Percentiles rank a stretch among this genome's conserved stretches.
Evolutionary conservation across 768 basidiomycete genomes (phyloP).

Genomic region (Suillus clintonianus): DNA sequence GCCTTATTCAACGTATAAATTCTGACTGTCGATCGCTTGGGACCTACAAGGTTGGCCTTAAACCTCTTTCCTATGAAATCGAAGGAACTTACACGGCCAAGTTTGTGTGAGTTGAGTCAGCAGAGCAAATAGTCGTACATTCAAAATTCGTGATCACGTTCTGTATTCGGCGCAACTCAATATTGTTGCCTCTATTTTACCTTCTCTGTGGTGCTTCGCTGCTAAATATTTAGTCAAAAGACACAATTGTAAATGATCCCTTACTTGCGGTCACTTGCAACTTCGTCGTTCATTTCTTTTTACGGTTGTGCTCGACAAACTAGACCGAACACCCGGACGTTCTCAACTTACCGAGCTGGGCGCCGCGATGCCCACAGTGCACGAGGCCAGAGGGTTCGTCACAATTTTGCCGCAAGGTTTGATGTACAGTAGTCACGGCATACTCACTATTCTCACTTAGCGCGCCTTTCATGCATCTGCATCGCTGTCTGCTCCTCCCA

Average conservation of each 20-base stretch:
- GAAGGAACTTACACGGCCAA: too few relatives aligned
- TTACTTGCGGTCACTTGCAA: constrained; percentile 49
- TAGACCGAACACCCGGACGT: constrained; percentile 32
- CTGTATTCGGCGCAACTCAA: not conserved
- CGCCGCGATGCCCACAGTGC: constrained; percentile 34
- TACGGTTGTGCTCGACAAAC: constrained; percentile 53
- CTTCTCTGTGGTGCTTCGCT: not conserved
- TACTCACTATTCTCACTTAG: constrained; percentile 41
- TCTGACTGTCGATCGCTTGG: not conserved
- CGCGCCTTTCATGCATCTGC: constrained; percentile 76
- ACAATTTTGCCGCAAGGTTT: constrained; percentile 42
- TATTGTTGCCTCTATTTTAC: not conserved
- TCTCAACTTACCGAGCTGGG: constrained; percentile 39
- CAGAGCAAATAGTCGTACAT: constrained; percentile 1
- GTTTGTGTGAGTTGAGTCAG: not conserved
- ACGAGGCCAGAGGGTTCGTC: constrained; percentile 16
- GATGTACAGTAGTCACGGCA: constrained; percentile 17
- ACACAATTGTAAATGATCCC: constrained; percentile 43
- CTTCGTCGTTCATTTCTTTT: constrained; percentile 56
- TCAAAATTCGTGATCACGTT: not conserved
- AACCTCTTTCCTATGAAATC: too few relatives aligned
- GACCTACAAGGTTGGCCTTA: not conserved
- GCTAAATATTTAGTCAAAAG: constrained; percentile 5
- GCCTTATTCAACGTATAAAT: not conserved
- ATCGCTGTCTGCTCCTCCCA: constrained; percentile 50